A percentile compares a stretch with the other conserved stretches of the same genome.
Conservation (phyloP, 805 yeast species). For the Kodamaea sagamina region DNA sequence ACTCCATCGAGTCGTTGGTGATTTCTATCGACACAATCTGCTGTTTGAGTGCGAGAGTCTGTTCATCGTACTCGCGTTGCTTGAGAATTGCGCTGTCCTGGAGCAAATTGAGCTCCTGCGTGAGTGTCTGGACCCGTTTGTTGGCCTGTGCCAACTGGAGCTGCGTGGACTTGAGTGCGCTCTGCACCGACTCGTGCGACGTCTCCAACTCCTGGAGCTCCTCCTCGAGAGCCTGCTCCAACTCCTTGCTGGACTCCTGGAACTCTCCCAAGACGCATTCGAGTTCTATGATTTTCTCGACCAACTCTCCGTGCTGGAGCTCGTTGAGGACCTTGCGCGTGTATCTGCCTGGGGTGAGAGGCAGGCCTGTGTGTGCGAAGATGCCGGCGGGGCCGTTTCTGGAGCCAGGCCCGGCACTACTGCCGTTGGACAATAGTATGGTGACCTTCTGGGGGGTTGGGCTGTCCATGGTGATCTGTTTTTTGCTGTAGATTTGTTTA, state of each 20-base stretch:
- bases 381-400: not conserved
- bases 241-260: conserved; percentile 45
- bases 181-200: conserved; percentile 21
- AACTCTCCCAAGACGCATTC: conserved; percentile 43
- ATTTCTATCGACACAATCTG: conserved; percentile 44
- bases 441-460: conserved; percentile 14
- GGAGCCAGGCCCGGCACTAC: not conserved
- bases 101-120: conserved; percentile 23
- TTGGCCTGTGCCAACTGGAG: conserved; percentile 22
- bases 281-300: conserved; percentile 34
- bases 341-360: conserved; percentile 16
- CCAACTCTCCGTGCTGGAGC: conserved; percentile 22
- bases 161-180: conserved; percentile 21
- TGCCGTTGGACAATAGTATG: not conserved
- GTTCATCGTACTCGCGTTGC: conserved; percentile 21
- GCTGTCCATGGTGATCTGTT: conserved; percentile 14
- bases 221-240: conserved; percentile 47
- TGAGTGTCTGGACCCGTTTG: conserved; percentile 17
- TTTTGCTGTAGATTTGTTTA: not conserved
- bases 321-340: conserved; percentile 12
- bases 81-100: conserved; percentile 15
- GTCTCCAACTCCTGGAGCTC: conserved; percentile 39
- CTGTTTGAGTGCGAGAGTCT: conserved; percentile 27
- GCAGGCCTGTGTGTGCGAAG: conserved; percentile 5
- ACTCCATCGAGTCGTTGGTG: conserved; percentile 43